Percentiles rank a stretch among this genome's conserved stretches.
phyloP scores from a whole-genome alignment of 495 filamentous ascomycete genomes.

The Penicillium bovifimosum region DNA sequence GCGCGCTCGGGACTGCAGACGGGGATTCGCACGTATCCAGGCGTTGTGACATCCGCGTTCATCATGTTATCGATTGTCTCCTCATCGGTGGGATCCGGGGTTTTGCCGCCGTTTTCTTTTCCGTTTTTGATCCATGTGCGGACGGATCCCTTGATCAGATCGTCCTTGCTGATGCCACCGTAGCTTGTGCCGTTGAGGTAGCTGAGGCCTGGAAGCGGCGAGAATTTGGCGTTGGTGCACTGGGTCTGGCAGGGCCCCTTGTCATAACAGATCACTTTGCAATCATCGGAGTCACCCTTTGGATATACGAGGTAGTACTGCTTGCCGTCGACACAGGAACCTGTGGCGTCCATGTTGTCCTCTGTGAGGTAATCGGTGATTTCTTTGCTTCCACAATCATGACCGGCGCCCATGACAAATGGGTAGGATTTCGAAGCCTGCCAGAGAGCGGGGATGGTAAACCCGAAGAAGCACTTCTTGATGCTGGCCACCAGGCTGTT shows the following conservation, averaged over 20 bases:
- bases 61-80: conserved; percentile 15
- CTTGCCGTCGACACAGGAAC: conserved; percentile 19
- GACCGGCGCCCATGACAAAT: conserved; percentile 32
- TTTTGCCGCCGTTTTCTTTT: conserved; percentile 20
- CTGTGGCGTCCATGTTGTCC: conserved; percentile 18
- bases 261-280: neutral
- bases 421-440: conserved; percentile 12
- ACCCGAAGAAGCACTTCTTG: conserved; percentile 25
- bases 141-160: neutral
- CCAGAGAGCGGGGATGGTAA: conserved; percentile 30
- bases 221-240: neutral
- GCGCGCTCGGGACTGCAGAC: conserved; percentile 21
- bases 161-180: neutral
- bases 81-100: conserved; percentile 14
- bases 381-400: conserved; percentile 17
- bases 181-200: neutral
- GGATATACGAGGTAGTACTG: conserved; percentile 16
- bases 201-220: neutral
- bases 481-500: neutral
- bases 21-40: conserved; percentile 28
- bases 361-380: conserved; percentile 16
- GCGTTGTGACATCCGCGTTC: conserved; percentile 20
- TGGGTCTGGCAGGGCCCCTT: neutral
- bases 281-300: neutral
- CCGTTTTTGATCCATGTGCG: conserved; percentile 14